A percentile compares a stretch with the other conserved stretches of the same genome.
These are phyloP conservation scores for Hypomontagnella monticulosa DNA, from an alignment of 495 filamentous ascomycete genomes.

Conservation along the genomic window DNA sequence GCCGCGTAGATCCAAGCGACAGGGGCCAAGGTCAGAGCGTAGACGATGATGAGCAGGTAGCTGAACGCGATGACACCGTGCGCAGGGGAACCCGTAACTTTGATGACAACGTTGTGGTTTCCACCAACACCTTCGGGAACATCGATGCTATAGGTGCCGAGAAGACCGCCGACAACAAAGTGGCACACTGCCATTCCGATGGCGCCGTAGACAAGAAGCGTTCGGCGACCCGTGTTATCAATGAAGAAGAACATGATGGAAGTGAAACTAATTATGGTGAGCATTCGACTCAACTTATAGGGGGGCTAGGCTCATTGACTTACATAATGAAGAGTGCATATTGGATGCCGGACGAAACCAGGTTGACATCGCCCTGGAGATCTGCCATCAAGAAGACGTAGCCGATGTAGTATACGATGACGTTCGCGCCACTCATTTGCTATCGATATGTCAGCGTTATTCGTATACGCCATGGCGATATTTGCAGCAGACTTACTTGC, in stretches of 20 bases:
- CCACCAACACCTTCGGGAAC: constrained; percentile 67
- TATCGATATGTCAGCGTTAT: constrained; percentile 64
- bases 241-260: constrained; percentile 74
- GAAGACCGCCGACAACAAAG: constrained; percentile 70
- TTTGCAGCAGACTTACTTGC: constrained; percentile 41
- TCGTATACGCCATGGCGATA: neutral
- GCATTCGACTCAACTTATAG: neutral
- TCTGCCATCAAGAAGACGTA: constrained; percentile 78
- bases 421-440: constrained; percentile 75
- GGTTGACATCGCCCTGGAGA: constrained; percentile 68
- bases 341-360: constrained; percentile 75
- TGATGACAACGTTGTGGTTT: constrained; percentile 73
- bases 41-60: constrained; percentile 76
- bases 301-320: constrained; percentile 2
- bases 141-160: constrained; percentile 54
- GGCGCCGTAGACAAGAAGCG: constrained; percentile 74
- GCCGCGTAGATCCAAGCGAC: constrained; percentile 80
- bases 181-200: constrained; percentile 76
- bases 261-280: constrained; percentile 69
- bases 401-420: constrained; percentile 76
- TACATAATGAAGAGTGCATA: constrained; percentile 78
- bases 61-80: constrained; percentile 77
- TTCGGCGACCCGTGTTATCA: constrained; percentile 77
- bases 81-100: constrained; percentile 67
- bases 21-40: constrained; percentile 75